These are phyloP conservation scores for Dictyostelium intermedium DNA, from an alignment of 78 protist species.

Conservation along the genomic window DNA sequence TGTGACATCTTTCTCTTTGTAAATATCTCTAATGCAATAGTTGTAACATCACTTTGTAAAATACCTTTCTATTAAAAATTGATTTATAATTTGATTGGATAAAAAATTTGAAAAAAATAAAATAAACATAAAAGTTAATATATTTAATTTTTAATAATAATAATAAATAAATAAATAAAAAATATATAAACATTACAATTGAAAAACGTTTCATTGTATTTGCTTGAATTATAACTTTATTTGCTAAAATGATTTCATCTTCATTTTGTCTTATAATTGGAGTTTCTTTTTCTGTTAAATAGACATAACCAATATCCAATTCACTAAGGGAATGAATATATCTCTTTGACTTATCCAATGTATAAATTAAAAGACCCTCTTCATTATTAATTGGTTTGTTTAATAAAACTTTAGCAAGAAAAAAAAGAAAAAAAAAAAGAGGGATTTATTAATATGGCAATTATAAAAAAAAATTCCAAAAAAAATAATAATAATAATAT, in stretches of 20 bases:
- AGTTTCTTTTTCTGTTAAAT: conserved; percentile 64
- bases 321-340: conserved; percentile 67
- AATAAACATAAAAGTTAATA: background rate
- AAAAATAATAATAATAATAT: background rate
- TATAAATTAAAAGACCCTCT: conserved; percentile 60
- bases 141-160: background rate
- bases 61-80: conserved; percentile 74
- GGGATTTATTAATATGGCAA: background rate
- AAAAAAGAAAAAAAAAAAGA: background rate
- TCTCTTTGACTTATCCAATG: conserved; percentile 47
- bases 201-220: conserved; percentile 55
- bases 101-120: background rate
- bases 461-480: background rate
- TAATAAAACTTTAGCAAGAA: conserved; percentile 7
- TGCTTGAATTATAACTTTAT: conserved; percentile 71
- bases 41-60: conserved; percentile 35
- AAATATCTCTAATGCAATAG: conserved; percentile 44
- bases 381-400: conserved; percentile 62
- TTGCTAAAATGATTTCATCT: conserved; percentile 55
- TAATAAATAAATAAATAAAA: background rate
- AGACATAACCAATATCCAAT: conserved; percentile 59
- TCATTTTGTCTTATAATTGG: conserved; percentile 59
- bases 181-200: conserved; percentile 11
- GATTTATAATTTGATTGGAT: no score
- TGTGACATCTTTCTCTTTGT: conserved; percentile 69